These are phyloP conservation scores for Vitis labrusca DNA, from an alignment of 164 flowering plant species.

Conservation along the genomic window DNA sequence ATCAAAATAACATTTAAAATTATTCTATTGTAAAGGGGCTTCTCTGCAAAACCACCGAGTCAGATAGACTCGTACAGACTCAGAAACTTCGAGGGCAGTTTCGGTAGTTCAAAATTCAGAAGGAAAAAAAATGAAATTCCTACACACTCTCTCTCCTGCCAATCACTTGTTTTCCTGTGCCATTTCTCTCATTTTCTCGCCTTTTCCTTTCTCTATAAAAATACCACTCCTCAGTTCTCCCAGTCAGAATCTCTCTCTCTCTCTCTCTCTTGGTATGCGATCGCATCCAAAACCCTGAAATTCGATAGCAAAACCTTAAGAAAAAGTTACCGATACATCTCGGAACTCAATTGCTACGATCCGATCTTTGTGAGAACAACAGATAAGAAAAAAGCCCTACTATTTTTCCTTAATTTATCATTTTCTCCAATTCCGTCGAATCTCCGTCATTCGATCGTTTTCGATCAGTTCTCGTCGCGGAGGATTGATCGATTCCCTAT, in stretches of 20 bases:
- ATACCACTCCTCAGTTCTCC: slow-evolving; percentile 7
- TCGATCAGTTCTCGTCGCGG: slow-evolving; percentile 21
- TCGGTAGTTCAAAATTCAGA: neutral
- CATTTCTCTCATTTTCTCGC: neutral
- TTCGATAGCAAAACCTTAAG: slow-evolving; percentile 6
- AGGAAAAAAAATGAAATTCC: neutral
- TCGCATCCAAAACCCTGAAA: slow-evolving; percentile 24
- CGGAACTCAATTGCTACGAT: neutral
- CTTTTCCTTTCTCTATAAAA: neutral
- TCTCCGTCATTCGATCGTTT: neutral
- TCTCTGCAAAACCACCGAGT: too few relatives aligned
- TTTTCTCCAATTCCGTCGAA: neutral
- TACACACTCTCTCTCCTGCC: neutral
- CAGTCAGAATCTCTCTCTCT: slow-evolving; percentile 4
- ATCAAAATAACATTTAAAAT: too few relatives aligned
- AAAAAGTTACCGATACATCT: neutral
- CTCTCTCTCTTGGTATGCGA: slow-evolving; percentile 6
- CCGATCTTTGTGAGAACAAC: slow-evolving; percentile 10
- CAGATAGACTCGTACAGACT: neutral
- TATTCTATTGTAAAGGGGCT: too few relatives aligned
- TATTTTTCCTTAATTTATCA: neutral
- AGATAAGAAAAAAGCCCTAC: slow-evolving; percentile 2
- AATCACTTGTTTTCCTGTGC: neutral
- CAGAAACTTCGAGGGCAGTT: neutral
- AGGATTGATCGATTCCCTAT: slow-evolving; percentile 22